phyloP scores from a whole-genome alignment of 345 rosid genomes.

The Gossypium raimondii region DNA sequence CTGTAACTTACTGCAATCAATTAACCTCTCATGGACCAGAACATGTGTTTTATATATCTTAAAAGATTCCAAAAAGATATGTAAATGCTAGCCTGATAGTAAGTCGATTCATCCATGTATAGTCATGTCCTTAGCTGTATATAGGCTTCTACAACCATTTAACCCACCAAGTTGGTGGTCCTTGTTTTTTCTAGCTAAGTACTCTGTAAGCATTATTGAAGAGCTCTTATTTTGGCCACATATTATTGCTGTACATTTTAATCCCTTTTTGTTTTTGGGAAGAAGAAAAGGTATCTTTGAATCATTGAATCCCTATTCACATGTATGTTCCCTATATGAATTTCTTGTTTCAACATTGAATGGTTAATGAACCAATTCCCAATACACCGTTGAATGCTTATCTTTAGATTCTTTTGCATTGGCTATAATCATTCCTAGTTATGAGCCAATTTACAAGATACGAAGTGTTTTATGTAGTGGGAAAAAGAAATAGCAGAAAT shows the following conservation, averaged over 20 bases:
- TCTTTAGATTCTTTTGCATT: no score
- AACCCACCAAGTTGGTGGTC: background rate
- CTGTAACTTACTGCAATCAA: background rate
- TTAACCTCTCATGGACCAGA: background rate
- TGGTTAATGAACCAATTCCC: no score
- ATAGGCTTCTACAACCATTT: background rate
- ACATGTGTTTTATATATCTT: background rate
- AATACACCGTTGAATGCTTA: no score
- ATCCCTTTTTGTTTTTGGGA: no score
- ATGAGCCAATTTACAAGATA: no score
- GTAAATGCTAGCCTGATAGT: no score
- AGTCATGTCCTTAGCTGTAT: background rate
- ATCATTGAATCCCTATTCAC: background rate
- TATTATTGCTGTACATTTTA: background rate
- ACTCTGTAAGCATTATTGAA: background rate
- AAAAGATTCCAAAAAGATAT: background rate
- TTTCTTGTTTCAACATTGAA: no score
- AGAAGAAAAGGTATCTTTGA: background rate
- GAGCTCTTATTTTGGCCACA: background rate
- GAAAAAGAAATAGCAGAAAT: no score
- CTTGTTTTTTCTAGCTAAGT: background rate
- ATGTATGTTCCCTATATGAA: no score
- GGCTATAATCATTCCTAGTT: no score
- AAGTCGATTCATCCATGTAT: background rate
- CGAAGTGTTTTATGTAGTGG: no score